A percentile compares a stretch with the other conserved stretches of the same genome.
Evolutionary conservation across 2,329 filamentous ascomycete species (phyloP).

Genomic region (Ascochyta pisi): DNA sequence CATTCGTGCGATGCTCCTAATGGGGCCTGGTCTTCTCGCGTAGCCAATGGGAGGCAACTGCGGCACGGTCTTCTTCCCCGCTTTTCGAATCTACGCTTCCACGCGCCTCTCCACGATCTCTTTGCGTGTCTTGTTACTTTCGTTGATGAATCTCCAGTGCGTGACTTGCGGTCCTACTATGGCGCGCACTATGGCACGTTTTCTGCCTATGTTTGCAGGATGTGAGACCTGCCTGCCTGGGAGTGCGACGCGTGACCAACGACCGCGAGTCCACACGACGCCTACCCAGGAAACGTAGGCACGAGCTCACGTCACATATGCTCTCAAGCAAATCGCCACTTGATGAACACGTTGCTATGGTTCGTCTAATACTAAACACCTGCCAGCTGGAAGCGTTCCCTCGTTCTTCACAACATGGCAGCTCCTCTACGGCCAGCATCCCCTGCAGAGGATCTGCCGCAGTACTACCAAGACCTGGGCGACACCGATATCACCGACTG

Average conservation of each 20-base stretch:
- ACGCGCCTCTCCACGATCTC: background rate
- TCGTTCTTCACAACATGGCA: conserved; percentile 27
- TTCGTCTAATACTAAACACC: background rate
- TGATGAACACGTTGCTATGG: background rate
- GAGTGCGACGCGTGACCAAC: conserved; percentile 36
- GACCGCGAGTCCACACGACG: conserved; percentile 28
- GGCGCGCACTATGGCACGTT: background rate
- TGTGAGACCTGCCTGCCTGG: conserved; percentile 37
- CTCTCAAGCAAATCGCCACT: background rate
- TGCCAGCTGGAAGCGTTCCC: background rate
- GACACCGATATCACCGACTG: conserved; percentile 43
- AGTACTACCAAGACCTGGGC: conserved; percentile 45
- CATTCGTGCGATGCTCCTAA: conserved; percentile 4
- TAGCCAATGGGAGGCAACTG: background rate
- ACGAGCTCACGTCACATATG: conserved; percentile 42
- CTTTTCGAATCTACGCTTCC: background rate
- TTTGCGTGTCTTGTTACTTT: background rate
- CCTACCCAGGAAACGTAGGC: conserved; percentile 23
- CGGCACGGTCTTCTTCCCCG: background rate
- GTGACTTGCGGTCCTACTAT: background rate
- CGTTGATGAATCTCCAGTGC: background rate
- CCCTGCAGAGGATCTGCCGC: conserved; percentile 39
- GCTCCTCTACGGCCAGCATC: conserved; percentile 37
- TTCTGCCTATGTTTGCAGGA: conserved; percentile 1
- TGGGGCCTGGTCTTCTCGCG: background rate